Evolutionary conservation across 306 rosid genomes (phyloP).

Genomic region (Dalbergia oliveri): DNA sequence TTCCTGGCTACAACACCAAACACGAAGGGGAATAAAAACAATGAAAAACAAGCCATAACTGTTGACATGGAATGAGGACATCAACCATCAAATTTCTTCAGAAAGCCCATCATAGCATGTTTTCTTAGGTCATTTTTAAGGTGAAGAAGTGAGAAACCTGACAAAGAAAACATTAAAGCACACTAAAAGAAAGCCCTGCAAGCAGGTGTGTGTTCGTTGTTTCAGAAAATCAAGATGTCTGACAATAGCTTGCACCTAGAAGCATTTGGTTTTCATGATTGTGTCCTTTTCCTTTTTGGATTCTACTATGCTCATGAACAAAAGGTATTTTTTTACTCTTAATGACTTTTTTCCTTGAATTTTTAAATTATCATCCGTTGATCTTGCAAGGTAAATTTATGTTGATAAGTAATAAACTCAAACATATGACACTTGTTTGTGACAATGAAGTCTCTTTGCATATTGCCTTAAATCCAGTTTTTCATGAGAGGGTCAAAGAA

Average conservation of each 20-base stretch:
- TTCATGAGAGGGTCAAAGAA: no score
- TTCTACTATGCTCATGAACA: neutral
- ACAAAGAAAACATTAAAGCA: constrained; percentile 22
- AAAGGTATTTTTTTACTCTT: neutral
- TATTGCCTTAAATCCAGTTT: no score
- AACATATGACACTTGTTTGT: no score
- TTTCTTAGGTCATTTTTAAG: constrained; percentile 11
- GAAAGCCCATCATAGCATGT: constrained; percentile 20
- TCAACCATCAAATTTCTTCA: constrained; percentile 1
- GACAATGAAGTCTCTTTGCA: no score
- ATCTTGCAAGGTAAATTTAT: no score
- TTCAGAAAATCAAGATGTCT: neutral
- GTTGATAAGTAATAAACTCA: no score
- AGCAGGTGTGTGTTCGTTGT: neutral
- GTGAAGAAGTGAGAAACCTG: constrained; percentile 20
- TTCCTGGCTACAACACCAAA: constrained; percentile 84
- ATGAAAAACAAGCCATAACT: constrained; percentile 13
- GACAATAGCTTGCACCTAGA: constrained; percentile 1
- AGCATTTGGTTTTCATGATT: neutral
- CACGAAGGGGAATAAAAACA: neutral
- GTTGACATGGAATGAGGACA: constrained; percentile 14
- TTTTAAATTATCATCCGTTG: neutral
- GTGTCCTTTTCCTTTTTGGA: neutral
- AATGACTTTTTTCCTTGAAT: neutral
- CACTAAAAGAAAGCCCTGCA: constrained; percentile 11